phyloP scores from a whole-genome alignment of 2,329 filamentous ascomycete species.

The Colletotrichum karsti region DNA sequence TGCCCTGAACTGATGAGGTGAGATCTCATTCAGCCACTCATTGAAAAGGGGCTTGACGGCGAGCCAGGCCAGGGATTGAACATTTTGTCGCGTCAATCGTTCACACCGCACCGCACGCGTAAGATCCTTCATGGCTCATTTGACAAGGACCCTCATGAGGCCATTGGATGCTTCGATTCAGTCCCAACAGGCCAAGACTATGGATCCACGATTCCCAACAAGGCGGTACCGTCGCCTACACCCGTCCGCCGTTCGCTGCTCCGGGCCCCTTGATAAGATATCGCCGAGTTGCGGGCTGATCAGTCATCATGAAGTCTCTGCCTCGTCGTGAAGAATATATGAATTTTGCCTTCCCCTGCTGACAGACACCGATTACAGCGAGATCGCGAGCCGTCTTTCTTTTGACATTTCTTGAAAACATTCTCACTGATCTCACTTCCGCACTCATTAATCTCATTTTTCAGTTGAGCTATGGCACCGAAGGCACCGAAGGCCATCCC shows the following conservation, averaged over 20 bases:
- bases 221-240: not conserved
- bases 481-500: conserved; percentile 30
- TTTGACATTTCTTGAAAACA: not conserved
- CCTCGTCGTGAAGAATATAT: not conserved
- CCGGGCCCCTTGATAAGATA: not conserved
- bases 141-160: not conserved
- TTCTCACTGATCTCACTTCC: too few relatives aligned
- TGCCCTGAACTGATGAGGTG: not conserved
- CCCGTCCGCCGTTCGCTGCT: not conserved
- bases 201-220: conserved; percentile 5
- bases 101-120: not conserved
- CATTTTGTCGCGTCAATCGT: not conserved
- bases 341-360: not conserved
- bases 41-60: not conserved
- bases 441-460: not conserved
- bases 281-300: not conserved
- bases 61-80: not conserved
- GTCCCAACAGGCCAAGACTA: not conserved
- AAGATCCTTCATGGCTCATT: not conserved
- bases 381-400: not conserved
- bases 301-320: not conserved
- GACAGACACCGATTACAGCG: not conserved
- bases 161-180: not conserved
- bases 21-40: not conserved
- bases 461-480: not conserved